These are phyloP conservation scores for Phaeosphaeria sp. DNA, from an alignment of 2,329 filamentous ascomycete species.

Conservation along the genomic window DNA sequence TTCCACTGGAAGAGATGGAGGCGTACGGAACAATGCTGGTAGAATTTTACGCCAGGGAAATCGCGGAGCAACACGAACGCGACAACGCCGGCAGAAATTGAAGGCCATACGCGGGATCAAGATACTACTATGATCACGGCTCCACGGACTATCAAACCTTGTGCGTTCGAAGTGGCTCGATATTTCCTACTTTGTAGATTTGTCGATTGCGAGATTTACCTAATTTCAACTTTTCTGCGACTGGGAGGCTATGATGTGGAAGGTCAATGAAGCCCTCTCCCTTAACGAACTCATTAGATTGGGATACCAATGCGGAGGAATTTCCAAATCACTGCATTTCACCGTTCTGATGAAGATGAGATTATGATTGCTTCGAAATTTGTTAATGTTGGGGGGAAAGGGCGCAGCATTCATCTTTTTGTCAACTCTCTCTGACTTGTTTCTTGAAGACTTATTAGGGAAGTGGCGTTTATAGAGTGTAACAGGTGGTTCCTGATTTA, in stretches of 20 bases:
- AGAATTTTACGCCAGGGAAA: slow-evolving; percentile 94
- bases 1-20: slow-evolving; percentile 94
- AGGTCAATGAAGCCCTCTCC: slow-evolving; percentile 1
- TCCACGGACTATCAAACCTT: too few species aligned
- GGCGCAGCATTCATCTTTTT: slow-evolving; percentile 4
- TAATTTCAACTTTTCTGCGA: neutral
- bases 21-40: slow-evolving; percentile 98
- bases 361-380: slow-evolving; percentile 9
- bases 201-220: neutral
- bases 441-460: slow-evolving; percentile 25
- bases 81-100: slow-evolving; percentile 26
- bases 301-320: slow-evolving; percentile 20
- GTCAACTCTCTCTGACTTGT: neutral
- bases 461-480: slow-evolving; percentile 39
- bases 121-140: neutral
- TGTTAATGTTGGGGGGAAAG: slow-evolving; percentile 1
- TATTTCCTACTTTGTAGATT: neutral
- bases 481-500: neutral
- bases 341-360: slow-evolving; percentile 7
- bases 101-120: neutral
- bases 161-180: too few species aligned
- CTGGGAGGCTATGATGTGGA: neutral
- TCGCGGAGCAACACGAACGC: slow-evolving; percentile 67
- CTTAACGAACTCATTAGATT: slow-evolving; percentile 18
- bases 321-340: slow-evolving; percentile 7